A percentile compares a stretch with the other conserved stretches of the same genome.
Evolutionary conservation across 768 basidiomycete species (phyloP).

Genomic region (Kwoniella europaea): DNA sequence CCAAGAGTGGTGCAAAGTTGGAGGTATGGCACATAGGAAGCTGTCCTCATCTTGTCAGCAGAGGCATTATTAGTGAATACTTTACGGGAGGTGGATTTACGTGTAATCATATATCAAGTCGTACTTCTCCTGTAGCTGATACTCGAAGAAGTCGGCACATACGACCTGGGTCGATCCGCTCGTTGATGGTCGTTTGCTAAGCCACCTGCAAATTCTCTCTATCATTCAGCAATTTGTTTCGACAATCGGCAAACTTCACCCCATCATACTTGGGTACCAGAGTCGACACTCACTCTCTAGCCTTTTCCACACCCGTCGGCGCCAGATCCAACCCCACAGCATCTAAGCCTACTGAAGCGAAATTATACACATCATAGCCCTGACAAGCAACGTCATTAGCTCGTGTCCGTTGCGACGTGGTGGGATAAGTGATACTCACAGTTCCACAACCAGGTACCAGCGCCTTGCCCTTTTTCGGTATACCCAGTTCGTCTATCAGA

Average conservation of each 20-base stretch:
- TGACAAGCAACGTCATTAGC: slow-evolving; percentile 12
- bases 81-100: slow-evolving; percentile 29
- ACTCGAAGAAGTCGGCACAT: slow-evolving; percentile 44
- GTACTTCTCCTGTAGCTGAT: slow-evolving; percentile 31
- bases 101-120: slow-evolving; percentile 53
- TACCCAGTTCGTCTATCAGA: slow-evolving; percentile 23
- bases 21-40: slow-evolving; percentile 54
- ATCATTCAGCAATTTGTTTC: no score
- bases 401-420: no score
- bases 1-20: slow-evolving; percentile 37
- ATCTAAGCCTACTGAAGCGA: slow-evolving; percentile 44
- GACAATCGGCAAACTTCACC: no score
- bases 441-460: slow-evolving; percentile 45
- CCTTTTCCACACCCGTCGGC: slow-evolving; percentile 43
- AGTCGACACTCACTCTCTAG: slow-evolving; percentile 30
- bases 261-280: no score
- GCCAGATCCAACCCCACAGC: slow-evolving; percentile 45
- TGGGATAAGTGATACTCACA: slow-evolving; percentile 16
- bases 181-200: slow-evolving; percentile 15
- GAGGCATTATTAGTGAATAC: no score
- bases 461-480: slow-evolving; percentile 33
- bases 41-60: slow-evolving; percentile 16
- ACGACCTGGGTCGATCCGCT: slow-evolving; percentile 22
- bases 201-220: slow-evolving; percentile 21
- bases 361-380: slow-evolving; percentile 51